phyloP scores from a whole-genome alignment of 805 yeast genomes.

The Hanseniaspora vineae region DNA sequence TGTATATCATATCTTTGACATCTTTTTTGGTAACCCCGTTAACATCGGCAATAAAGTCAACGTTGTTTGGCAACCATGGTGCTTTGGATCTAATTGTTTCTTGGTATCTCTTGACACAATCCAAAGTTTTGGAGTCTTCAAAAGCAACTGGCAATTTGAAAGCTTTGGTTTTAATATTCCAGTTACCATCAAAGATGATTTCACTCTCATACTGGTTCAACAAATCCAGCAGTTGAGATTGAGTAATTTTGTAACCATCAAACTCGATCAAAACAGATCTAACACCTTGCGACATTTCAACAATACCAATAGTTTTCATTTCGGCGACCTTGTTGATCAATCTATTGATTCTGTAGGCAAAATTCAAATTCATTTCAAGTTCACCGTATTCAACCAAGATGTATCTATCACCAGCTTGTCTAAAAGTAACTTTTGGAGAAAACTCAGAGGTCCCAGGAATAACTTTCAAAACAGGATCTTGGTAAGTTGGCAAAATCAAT shows the following conservation, averaged over 20 bases:
- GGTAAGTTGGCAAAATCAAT: constrained; percentile 30
- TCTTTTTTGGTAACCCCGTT: constrained; percentile 68
- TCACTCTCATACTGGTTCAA: constrained; percentile 66
- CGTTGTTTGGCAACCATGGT: constrained; percentile 97
- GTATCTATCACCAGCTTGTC: constrained; percentile 97
- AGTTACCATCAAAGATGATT: constrained; percentile 58
- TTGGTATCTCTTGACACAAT: constrained; percentile 79
- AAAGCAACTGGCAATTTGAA: constrained; percentile 90
- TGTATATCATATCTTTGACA: constrained; percentile 73
- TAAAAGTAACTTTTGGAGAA: constrained; percentile 65
- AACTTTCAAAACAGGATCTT: constrained; percentile 57
- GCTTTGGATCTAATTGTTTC: constrained; percentile 90
- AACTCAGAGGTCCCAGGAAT: constrained; percentile 32
- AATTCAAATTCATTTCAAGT: constrained; percentile 69
- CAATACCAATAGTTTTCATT: constrained; percentile 61
- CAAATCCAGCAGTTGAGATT: constrained; percentile 45
- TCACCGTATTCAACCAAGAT: constrained; percentile 89
- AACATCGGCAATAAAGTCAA: constrained; percentile 84
- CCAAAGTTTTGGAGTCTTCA: constrained; percentile 81
- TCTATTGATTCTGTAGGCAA: constrained; percentile 74
- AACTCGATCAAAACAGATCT: constrained; percentile 86
- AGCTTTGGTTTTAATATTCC: constrained; percentile 77
- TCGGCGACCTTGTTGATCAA: constrained; percentile 59
- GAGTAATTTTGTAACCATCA: constrained; percentile 50
- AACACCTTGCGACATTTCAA: constrained; percentile 96